A percentile compares a stretch with the other conserved stretches of the same genome.
These are phyloP conservation scores for Durio zibethinus DNA, from an alignment of 345 rosid genomes.

Conservation along the genomic window DNA sequence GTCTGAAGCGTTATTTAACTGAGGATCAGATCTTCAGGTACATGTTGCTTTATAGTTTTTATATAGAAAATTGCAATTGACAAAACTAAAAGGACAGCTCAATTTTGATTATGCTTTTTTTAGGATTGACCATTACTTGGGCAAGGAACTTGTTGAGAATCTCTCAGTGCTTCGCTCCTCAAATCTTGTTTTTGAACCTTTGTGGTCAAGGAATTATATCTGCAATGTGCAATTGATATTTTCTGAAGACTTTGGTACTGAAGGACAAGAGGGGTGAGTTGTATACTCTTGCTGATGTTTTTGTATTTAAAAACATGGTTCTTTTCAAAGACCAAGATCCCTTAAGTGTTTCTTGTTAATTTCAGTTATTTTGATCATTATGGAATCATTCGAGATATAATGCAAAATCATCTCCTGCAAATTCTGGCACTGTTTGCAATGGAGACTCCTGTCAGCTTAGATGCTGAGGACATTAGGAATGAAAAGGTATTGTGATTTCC, in stretches of 20 bases:
- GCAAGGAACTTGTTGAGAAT: slow-evolving; percentile 95
- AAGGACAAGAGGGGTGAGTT: slow-evolving; percentile 92
- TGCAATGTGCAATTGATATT: slow-evolving; percentile 84
- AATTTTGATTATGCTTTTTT: slow-evolving; percentile 10
- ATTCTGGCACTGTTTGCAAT: slow-evolving; percentile 88
- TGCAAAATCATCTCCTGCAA: slow-evolving; percentile 96
- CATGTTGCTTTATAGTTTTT: slow-evolving; percentile 2
- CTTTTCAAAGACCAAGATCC: background rate
- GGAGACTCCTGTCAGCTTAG: slow-evolving; percentile 98
- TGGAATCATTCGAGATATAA: slow-evolving; percentile 87
- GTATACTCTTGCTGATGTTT: background rate
- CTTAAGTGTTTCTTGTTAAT: background rate
- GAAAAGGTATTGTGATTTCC: slow-evolving; percentile 59
- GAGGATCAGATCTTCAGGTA: slow-evolving; percentile 92
- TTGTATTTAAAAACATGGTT: background rate
- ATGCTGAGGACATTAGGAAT: slow-evolving; percentile 87
- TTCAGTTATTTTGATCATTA: slow-evolving; percentile 78
- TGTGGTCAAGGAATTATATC: slow-evolving; percentile 85
- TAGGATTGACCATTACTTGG: slow-evolving; percentile 92
- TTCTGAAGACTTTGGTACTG: slow-evolving; percentile 94
- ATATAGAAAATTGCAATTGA: background rate
- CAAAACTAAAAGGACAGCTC: background rate
- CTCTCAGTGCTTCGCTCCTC: slow-evolving; percentile 90
- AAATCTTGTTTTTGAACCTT: slow-evolving; percentile 89
- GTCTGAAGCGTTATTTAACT: slow-evolving; percentile 63